phyloP scores from a whole-genome alignment of 78 protist genomes.

The Cavenderia fasciculata region DNA sequence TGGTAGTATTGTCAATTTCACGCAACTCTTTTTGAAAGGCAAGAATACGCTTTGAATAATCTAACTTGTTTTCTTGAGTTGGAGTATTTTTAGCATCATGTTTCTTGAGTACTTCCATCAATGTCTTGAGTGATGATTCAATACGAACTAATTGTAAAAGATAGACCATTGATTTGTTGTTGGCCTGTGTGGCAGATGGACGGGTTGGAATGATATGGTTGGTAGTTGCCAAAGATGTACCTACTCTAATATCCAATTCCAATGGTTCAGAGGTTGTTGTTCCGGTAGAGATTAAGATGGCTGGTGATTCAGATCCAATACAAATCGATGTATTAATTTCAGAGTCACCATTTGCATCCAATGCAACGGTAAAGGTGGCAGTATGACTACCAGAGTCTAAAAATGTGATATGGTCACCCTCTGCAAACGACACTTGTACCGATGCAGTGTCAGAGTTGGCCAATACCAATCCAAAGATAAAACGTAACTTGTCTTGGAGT shows the following conservation, averaged over 20 bases:
- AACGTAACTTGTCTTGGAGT: conserved; percentile 49
- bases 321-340: neutral
- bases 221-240: neutral
- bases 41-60: neutral
- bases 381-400: neutral
- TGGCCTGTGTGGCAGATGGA: too few species aligned
- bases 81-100: conserved; percentile 4
- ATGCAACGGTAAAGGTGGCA: neutral
- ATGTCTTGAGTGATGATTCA: neutral
- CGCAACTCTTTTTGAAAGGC: neutral
- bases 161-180: neutral
- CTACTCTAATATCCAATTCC: neutral
- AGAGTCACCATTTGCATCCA: neutral
- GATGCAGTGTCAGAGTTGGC: neutral
- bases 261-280: neutral
- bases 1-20: conserved; percentile 14
- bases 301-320: too few species aligned
- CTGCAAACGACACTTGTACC: neutral
- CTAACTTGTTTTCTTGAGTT: neutral
- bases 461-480: conserved; percentile 30
- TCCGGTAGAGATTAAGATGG: too few species aligned
- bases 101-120: neutral
- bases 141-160: neutral
- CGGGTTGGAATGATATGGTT: neutral
- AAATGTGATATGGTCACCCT: neutral